Percentiles rank a stretch among this genome's conserved stretches.
Conservation (phyloP, 371 early-diverging fungal genomes). For the Gilbertella persicaria region DNA sequence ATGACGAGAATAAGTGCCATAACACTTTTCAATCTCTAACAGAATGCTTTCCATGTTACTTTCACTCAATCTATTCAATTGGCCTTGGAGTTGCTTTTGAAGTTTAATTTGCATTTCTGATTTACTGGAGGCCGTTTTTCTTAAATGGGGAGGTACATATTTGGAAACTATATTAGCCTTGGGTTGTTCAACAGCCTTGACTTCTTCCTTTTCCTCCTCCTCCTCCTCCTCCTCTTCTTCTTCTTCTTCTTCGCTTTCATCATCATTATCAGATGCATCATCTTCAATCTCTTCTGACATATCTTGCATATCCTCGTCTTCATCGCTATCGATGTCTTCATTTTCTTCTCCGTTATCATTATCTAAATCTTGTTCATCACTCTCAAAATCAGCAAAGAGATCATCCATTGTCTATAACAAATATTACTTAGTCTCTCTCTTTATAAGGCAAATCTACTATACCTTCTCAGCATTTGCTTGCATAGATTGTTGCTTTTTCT, state of each 20-base stretch:
- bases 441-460: conserved; percentile 9
- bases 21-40: conserved; percentile 76
- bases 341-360: conserved; percentile 8
- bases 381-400: conserved; percentile 35
- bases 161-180: conserved; percentile 37
- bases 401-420: conserved; percentile 32
- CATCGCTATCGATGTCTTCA: conserved; percentile 1
- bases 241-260: conserved; percentile 23
- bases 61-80: conserved; percentile 88
- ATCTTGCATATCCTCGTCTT: conserved; percentile 1
- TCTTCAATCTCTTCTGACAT: conserved; percentile 4
- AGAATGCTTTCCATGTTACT: conserved; percentile 88
- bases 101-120: conserved; percentile 68
- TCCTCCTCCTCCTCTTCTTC: conserved; percentile 15
- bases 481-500: conserved; percentile 37
- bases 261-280: conserved; percentile 20
- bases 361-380: conserved; percentile 14
- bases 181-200: conserved; percentile 7
- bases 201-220: conserved; percentile 5
- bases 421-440: not conserved
- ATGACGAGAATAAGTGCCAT: conserved; percentile 79
- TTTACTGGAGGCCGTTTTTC: conserved; percentile 57
- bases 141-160: conserved; percentile 90
- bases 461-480: conserved; percentile 49
- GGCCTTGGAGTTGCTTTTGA: conserved; percentile 82